Percentiles rank a stretch among this genome's conserved stretches.
phyloP scores from a whole-genome alignment of 768 basidiomycete species.

The Suillus variegatus region DNA sequence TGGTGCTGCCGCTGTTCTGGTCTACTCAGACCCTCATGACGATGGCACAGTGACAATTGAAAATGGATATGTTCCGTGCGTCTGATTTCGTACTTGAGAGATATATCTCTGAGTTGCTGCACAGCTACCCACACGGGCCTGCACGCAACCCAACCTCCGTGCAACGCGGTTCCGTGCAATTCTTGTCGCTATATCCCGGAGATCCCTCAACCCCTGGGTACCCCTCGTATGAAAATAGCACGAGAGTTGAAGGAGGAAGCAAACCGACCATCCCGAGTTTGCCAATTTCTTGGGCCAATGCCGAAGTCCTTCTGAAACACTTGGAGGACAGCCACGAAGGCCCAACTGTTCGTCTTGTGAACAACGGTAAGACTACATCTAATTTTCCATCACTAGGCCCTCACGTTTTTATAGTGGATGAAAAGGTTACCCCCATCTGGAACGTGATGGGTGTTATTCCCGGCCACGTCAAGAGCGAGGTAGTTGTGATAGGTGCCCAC shows the following conservation, averaged over 20 bases:
- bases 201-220: slow-evolving; percentile 49
- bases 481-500: slow-evolving; percentile 71
- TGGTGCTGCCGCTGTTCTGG: slow-evolving; percentile 59
- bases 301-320: slow-evolving; percentile 52
- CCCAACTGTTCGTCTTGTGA: slow-evolving; percentile 53
- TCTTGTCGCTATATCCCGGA: slow-evolving; percentile 57
- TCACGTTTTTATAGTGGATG: slow-evolving; percentile 37
- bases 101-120: not conserved
- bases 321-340: slow-evolving; percentile 45
- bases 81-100: not conserved
- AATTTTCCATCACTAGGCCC: not conserved
- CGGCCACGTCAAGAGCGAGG: slow-evolving; percentile 63
- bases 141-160: slow-evolving; percentile 63
- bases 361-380: slow-evolving; percentile 44
- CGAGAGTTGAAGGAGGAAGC: slow-evolving; percentile 48
- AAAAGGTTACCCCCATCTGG: slow-evolving; percentile 68
- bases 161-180: slow-evolving; percentile 70
- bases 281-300: slow-evolving; percentile 69
- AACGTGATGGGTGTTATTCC: slow-evolving; percentile 69
- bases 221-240: slow-evolving; percentile 68
- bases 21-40: slow-evolving; percentile 67
- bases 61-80: slow-evolving; percentile 54
- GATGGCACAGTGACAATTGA: slow-evolving; percentile 61
- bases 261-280: slow-evolving; percentile 60
- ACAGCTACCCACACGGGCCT: slow-evolving; percentile 65